Percentiles rank a stretch among this genome's conserved stretches.
phyloP scores from a whole-genome alignment of 2,329 filamentous ascomycete species.

The Pseudopithomyces chartarum region DNA sequence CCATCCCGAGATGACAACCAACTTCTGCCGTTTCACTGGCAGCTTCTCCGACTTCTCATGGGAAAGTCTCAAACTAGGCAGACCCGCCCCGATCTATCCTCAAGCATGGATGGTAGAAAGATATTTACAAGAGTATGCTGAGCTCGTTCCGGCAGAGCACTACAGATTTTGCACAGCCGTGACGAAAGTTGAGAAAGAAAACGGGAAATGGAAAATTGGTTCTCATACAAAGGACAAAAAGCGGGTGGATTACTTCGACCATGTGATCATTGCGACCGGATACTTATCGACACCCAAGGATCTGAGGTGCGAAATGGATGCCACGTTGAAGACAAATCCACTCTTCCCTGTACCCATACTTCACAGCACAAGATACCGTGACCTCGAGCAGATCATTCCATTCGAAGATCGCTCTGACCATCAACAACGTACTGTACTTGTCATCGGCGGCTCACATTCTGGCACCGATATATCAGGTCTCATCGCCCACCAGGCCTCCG shows the following conservation, averaged over 20 bases:
- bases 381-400: constrained; percentile 49
- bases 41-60: constrained; percentile 67
- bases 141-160: constrained; percentile 59
- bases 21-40: constrained; percentile 76
- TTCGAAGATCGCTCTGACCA: background rate
- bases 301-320: constrained; percentile 8
- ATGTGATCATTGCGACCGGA: constrained; percentile 71
- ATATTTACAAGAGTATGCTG: constrained; percentile 69
- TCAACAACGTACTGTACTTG: constrained; percentile 52
- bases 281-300: constrained; percentile 70
- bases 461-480: constrained; percentile 74
- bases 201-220: background rate
- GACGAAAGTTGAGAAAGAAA: constrained; percentile 15
- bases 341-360: constrained; percentile 46
- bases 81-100: constrained; percentile 65
- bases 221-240: background rate
- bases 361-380: constrained; percentile 71
- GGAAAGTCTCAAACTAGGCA: constrained; percentile 51
- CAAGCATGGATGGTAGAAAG: constrained; percentile 73
- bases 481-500: constrained; percentile 70
- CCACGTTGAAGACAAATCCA: background rate
- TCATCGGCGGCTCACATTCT: constrained; percentile 80
- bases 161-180: constrained; percentile 53
- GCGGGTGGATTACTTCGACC: constrained; percentile 59
- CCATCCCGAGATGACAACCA: constrained; percentile 62